These are phyloP conservation scores for Prunus yedoensis DNA, from an alignment of 331 rosid genomes.

Conservation along the genomic window DNA sequence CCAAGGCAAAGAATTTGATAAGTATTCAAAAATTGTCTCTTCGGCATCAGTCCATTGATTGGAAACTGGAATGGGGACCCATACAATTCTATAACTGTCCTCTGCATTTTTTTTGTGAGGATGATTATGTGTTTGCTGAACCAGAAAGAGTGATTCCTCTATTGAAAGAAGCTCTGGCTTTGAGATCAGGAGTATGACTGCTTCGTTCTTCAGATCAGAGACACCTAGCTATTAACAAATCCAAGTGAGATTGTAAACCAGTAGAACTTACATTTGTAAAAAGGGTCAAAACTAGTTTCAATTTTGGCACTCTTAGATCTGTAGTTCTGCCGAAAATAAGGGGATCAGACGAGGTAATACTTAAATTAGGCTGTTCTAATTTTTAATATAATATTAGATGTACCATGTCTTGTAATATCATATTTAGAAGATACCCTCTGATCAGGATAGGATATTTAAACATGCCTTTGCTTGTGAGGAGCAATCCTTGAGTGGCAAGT, in stretches of 20 bases:
- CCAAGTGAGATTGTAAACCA: conserved; percentile 7
- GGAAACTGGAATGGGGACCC: conserved; percentile 63
- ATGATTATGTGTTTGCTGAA: conserved; percentile 60
- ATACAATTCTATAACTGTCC: conserved; percentile 44
- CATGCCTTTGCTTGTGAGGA: conserved; percentile 45
- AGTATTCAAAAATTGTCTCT: conserved; percentile 29
- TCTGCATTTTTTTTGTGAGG: conserved; percentile 31
- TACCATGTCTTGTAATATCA: not conserved
- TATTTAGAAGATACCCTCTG: not conserved
- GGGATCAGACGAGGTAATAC: not conserved
- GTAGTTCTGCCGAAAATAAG: not conserved
- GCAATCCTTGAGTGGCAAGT: conserved; percentile 51
- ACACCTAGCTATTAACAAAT: conserved; percentile 46
- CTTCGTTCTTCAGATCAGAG: conserved; percentile 45
- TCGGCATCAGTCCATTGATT: conserved; percentile 55
- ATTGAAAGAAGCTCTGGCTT: conserved; percentile 39
- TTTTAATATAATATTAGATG: too few species aligned
- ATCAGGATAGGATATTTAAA: conserved; percentile 2
- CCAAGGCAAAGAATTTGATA: conserved; percentile 56
- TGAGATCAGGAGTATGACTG: conserved; percentile 52
- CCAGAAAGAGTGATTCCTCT: conserved; percentile 47
- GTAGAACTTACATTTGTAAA: not conserved
- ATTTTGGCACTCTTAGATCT: not conserved
- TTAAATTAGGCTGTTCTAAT: too few species aligned
- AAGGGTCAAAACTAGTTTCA: conserved; percentile 9